phyloP scores from a whole-genome alignment of 2,329 filamentous ascomycete genomes.

The Cladosporium halotolerans region DNA sequence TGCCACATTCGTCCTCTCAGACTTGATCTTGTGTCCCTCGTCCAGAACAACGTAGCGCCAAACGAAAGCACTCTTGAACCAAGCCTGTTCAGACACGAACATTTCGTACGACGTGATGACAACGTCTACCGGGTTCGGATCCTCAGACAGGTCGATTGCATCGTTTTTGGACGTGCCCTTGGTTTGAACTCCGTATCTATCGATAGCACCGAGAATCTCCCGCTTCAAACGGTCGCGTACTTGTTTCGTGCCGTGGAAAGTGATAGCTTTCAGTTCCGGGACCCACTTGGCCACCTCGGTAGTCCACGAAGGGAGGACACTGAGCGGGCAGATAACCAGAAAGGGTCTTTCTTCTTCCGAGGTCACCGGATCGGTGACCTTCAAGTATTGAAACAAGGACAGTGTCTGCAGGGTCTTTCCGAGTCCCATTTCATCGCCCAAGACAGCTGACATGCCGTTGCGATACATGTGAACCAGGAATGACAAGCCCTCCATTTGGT shows the following conservation, averaged over 20 bases:
- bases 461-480: slow-evolving; percentile 44
- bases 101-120: slow-evolving; percentile 48
- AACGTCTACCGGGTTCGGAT: slow-evolving; percentile 33
- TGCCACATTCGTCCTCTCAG: slow-evolving; percentile 41
- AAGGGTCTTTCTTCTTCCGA: slow-evolving; percentile 33
- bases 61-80: slow-evolving; percentile 46
- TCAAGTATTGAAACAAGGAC: slow-evolving; percentile 44
- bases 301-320: slow-evolving; percentile 46
- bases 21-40: slow-evolving; percentile 50
- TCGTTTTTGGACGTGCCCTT: slow-evolving; percentile 15
- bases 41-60: slow-evolving; percentile 51
- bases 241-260: slow-evolving; percentile 41
- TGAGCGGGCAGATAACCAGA: slow-evolving; percentile 47
- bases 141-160: slow-evolving; percentile 21
- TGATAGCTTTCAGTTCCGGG: slow-evolving; percentile 39
- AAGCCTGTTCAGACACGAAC: slow-evolving; percentile 39
- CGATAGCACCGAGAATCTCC: slow-evolving; percentile 36
- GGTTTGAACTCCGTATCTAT: slow-evolving; percentile 41
- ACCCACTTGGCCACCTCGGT: slow-evolving; percentile 44
- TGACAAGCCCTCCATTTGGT: slow-evolving; percentile 46
- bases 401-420: slow-evolving; percentile 47
- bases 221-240: slow-evolving; percentile 42
- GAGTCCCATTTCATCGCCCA: slow-evolving; percentile 48
- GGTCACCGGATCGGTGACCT: slow-evolving; percentile 34
- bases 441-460: slow-evolving; percentile 40